Conservation (phyloP, 2,329 filamentous ascomycete species). For the Botrytis sinoallii region DNA sequence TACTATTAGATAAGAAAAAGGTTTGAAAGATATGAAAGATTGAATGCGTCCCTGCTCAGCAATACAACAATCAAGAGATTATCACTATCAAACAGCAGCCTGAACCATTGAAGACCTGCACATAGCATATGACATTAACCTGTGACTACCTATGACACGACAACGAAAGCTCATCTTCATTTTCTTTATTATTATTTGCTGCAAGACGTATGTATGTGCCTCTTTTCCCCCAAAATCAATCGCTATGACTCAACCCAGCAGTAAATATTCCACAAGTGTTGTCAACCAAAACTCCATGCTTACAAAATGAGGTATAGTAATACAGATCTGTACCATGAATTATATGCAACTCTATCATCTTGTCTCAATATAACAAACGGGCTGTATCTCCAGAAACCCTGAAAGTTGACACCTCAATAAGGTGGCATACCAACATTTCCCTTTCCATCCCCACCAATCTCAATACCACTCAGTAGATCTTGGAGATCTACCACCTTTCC, state of each 20-base stretch:
- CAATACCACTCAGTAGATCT: conserved; percentile 36
- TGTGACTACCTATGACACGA: not conserved
- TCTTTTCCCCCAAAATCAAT: not conserved
- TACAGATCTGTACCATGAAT: conserved; percentile 5
- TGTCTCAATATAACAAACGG: not conserved
- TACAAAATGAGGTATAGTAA: conserved; percentile 13
- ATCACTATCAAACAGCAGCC: not conserved
- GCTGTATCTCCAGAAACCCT: not conserved
- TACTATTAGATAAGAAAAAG: not conserved
- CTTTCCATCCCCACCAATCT: conserved; percentile 27
- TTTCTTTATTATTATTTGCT: not conserved
- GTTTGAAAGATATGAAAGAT: not conserved
- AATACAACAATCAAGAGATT: not conserved
- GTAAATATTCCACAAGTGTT: conserved; percentile 1
- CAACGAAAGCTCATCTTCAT: not conserved
- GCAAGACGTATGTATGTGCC: not conserved
- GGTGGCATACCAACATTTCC: conserved; percentile 34
- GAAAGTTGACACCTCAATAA: conserved; percentile 29
- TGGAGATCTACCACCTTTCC: conserved; percentile 31
- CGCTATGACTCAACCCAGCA: not conserved
- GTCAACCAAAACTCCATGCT: conserved; percentile 14
- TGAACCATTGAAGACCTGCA: not conserved
- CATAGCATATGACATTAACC: not conserved
- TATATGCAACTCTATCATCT: conserved; percentile 16
- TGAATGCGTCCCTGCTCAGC: not conserved